Base-by-base conservation (phyloP, 2,329 filamentous ascomycete species). In the Cladosporium sp. region DNA sequence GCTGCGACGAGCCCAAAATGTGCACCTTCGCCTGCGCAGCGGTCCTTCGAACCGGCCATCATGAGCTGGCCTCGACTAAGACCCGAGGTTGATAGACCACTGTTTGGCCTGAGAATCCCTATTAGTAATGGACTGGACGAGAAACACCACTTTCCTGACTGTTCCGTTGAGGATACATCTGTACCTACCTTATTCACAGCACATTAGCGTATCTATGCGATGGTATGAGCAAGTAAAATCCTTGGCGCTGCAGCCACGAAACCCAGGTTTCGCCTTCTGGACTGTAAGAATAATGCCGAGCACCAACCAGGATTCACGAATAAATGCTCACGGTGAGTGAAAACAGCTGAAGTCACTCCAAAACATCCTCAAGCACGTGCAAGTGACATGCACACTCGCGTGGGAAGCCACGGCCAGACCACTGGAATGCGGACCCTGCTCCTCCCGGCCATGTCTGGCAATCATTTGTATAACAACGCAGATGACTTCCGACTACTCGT, bases 181-280 rank as follows among this genome's bases (percentile, higher is more conserved):
- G 22, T 9, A 27, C 9, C 22, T 27, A 9, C 9, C 22, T n/a
- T n/a, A n/a, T n/a, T n/a, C 5, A 4, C 22, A 9, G 22, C 22
- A 27, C 22, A 27, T 27, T 9, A 27, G 32, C 32, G 32, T 36
- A n/a, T 36, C 13, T n/a, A 36, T 36, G 32, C 32, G 32, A 36
- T 36, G 27, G 18, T 48, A 40, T 48, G 45, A 48, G 45, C 45
- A 48, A 48, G 45, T 48, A 38, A 34, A 7, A 8, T 18, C 32
- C 45, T 48, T 48, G 45, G 45, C 45, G n/a, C 45, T 32, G 45
- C 37, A 48, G 45, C 45, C 45, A 40, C 45, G 15, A 17, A 15
- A 39, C 22, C 29, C 24, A 17, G 27, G 32, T 18, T 15, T n/a
- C 22, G 9, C 7, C 22, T 19, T 39, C n/a, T 38, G 32, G 22